Conservation (phyloP, 2,329 filamentous ascomycete genomes). For the Calonectria montana region DNA sequence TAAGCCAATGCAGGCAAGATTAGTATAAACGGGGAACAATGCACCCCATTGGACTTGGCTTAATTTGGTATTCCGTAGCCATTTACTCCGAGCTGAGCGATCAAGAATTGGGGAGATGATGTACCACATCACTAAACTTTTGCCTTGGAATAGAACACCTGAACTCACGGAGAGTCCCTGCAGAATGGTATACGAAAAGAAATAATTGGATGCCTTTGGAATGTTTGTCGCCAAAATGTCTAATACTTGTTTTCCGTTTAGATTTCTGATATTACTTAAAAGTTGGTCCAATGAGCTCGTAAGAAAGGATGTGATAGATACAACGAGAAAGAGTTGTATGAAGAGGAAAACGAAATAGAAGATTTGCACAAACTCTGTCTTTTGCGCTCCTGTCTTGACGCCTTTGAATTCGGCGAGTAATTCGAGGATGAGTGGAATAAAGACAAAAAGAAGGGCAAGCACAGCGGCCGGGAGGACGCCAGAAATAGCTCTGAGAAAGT, state of each 20-base stretch:
- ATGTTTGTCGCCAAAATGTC: slow-evolving; percentile 80
- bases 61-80: slow-evolving; percentile 82
- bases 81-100: slow-evolving; percentile 84
- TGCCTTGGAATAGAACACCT: slow-evolving; percentile 85
- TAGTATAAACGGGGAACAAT: slow-evolving; percentile 96
- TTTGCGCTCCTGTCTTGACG: slow-evolving; percentile 82
- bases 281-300: slow-evolving; percentile 71
- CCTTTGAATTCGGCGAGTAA: slow-evolving; percentile 80
- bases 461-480: slow-evolving; percentile 87
- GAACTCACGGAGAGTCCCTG: slow-evolving; percentile 93
- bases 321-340: slow-evolving; percentile 92
- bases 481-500: slow-evolving; percentile 76
- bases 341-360: slow-evolving; percentile 97
- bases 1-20: slow-evolving; percentile 90
- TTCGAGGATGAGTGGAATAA: slow-evolving; percentile 83
- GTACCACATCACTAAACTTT: slow-evolving; percentile 83
- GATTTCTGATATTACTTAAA: slow-evolving; percentile 59
- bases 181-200: slow-evolving; percentile 98
- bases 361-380: slow-evolving; percentile 83
- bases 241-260: slow-evolving; percentile 72
- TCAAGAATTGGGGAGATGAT: slow-evolving; percentile 83
- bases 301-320: slow-evolving; percentile 84
- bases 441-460: slow-evolving; percentile 78
- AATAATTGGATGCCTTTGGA: slow-evolving; percentile 92
- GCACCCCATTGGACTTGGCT: slow-evolving; percentile 87